Base-by-base conservation (phyloP, 805 yeast genomes). In the Saccharomycopsis amapae region DNA sequence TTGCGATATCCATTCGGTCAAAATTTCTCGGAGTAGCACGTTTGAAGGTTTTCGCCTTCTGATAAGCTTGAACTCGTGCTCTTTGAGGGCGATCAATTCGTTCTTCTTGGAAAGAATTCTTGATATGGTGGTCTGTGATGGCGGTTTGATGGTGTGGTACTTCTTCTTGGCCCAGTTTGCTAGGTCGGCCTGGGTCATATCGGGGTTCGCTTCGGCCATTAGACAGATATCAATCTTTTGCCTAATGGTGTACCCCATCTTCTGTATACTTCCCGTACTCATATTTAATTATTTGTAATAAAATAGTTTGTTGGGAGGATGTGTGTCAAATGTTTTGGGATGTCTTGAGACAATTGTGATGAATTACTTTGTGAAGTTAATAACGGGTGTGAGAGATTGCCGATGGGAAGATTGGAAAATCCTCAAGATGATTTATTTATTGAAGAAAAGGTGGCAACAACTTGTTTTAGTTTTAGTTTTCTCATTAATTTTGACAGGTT, bases 1-100 rank as follows among this genome's bases (percentile, higher is more conserved):
- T 56, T 79, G 85, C 0, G 79, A 71, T 34, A 79, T 75, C 85
- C 85, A 79, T 57, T 79, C 85, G n/a, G 77, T 72, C 36, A 79
- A 58, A n/a, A 79, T 77, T 38, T 71, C 69, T 31, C 84, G 61
- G 12, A 79, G 65, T 20, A 79, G 57, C 9, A 75, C 72, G 53
- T 76, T 76, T 40, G 71, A 60, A n/a, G 76, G 75, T 46, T 75
- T 76, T 47, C 69, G 62, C 44, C 82, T 61, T 44, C 79, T 58
- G 10, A 73, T 72, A 49, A 69, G 64, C 61, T 58, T 72, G 60
- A 68, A 76, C 58, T 69, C 82, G 51, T 67, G 69, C 40, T 72
- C 75, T 52, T 72, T 72, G 24, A 73, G 55, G 1, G 78, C 69
- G 12, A 75, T 65, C 28, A 74, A 57, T 35, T 73, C 78, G 48